phyloP scores from a whole-genome alignment of 352 stramenopile genomes.

The Sclerospora graminicola region DNA sequence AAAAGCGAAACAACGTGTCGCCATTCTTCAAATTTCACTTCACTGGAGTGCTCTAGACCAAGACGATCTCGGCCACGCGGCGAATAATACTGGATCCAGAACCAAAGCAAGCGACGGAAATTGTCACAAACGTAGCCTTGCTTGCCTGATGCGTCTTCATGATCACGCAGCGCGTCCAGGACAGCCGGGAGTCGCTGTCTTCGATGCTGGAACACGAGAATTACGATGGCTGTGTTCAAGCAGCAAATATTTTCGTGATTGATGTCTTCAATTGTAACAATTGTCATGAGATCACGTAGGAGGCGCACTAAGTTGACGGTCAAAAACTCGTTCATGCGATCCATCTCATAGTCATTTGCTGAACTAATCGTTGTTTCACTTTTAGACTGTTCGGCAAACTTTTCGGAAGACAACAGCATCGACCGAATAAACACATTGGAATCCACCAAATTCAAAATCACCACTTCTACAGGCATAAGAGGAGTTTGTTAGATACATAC shows the following conservation, averaged over 20 bases:
- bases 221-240: conserved; percentile 93
- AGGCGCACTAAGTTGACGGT: conserved; percentile 81
- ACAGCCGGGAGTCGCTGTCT: conserved; percentile 68
- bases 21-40: conserved; percentile 93
- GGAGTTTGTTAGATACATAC: conserved; percentile 2
- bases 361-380: conserved; percentile 32
- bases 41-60: conserved; percentile 91
- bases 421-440: conserved; percentile 96
- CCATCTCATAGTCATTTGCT: conserved; percentile 49
- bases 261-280: conserved; percentile 91
- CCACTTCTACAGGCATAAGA: conserved; percentile 49
- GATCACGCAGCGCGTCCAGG: conserved; percentile 48
- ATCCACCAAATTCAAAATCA: conserved; percentile 91
- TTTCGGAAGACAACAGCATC: conserved; percentile 76
- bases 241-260: conserved; percentile 98
- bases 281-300: conserved; percentile 90
- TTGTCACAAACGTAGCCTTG: conserved; percentile 74
- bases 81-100: conserved; percentile 95
- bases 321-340: conserved; percentile 84
- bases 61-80: conserved; percentile 88
- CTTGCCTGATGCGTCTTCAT: conserved; percentile 56
- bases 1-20: conserved; percentile 83
- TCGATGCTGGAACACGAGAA: conserved; percentile 91
- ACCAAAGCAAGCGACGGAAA: conserved; percentile 91
- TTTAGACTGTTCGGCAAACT: conserved; percentile 39